Conservation (phyloP, 78 protist species). For the Dictyostelium purpureum region DNA sequence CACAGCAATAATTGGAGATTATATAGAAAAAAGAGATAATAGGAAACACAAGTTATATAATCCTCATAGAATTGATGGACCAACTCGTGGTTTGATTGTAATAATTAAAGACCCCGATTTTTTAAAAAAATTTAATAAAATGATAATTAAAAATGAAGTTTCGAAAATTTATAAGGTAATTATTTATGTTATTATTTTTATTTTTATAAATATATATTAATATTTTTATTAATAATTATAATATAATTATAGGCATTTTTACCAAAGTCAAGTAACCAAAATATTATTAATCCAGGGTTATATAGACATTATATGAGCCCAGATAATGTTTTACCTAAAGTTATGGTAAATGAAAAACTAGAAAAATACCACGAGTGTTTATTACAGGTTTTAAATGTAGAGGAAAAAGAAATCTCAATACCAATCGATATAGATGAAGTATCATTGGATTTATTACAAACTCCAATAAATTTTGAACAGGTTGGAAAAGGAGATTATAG, state of each 20-base stretch:
- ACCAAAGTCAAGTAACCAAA: not conserved
- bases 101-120: conserved; percentile 6
- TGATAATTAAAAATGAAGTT: not conserved
- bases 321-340: not conserved
- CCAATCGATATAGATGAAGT: conserved; percentile 3
- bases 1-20: not conserved
- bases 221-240: not conserved
- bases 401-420: not conserved
- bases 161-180: conserved; percentile 28
- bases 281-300: not conserved
- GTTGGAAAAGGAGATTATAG: conserved; percentile 39
- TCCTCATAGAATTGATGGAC: conserved; percentile 53
- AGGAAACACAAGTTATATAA: not conserved
- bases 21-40: not conserved
- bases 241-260: not conserved
- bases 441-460: not conserved
- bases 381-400: not conserved
- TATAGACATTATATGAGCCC: conserved; percentile 39
- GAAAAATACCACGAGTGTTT: conserved; percentile 42
- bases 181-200: not conserved
- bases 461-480: not conserved
- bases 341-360: not conserved
- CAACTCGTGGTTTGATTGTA: conserved; percentile 44
- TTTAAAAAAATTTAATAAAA: conserved; percentile 4
- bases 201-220: not conserved